Percentiles rank a stretch among this genome's conserved stretches.
These are phyloP conservation scores for Chrysoporthe austroafricana DNA, from an alignment of 2,329 filamentous ascomycete genomes.

Conservation along the genomic window DNA sequence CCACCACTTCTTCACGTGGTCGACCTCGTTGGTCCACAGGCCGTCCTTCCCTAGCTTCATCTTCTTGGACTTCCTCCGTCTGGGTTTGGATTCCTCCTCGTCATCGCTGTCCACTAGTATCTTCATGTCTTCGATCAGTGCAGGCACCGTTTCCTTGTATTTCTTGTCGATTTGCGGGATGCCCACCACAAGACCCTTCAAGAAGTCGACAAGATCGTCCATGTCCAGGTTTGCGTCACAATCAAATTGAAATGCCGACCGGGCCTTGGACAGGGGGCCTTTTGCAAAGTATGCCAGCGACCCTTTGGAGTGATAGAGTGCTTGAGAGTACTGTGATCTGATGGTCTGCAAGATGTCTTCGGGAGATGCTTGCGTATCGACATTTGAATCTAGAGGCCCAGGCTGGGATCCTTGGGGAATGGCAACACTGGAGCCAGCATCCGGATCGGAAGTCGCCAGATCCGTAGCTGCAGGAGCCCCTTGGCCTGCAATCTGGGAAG, in stretches of 20 bases:
- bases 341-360: constrained; percentile 62
- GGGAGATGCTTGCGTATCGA: constrained; percentile 46
- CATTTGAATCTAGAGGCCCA: constrained; percentile 29
- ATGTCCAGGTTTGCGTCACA: constrained; percentile 64
- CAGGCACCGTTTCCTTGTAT: constrained; percentile 71
- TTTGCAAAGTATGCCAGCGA: constrained; percentile 85
- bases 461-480: constrained; percentile 2
- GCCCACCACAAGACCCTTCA: constrained; percentile 70
- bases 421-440: not conserved
- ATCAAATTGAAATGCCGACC: constrained; percentile 69
- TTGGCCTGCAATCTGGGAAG: constrained; percentile 3
- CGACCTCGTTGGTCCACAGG: constrained; percentile 69
- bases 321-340: constrained; percentile 61
- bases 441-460: not conserved
- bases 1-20: constrained; percentile 74
- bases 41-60: constrained; percentile 70
- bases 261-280: constrained; percentile 75
- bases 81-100: constrained; percentile 46
- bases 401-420: constrained; percentile 13
- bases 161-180: constrained; percentile 76
- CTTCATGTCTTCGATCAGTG: constrained; percentile 62
- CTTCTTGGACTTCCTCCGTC: constrained; percentile 62
- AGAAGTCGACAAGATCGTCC: constrained; percentile 66
- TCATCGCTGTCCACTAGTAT: constrained; percentile 61
- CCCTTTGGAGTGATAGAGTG: constrained; percentile 68